These are phyloP conservation scores for Mortierella sp. DNA, from an alignment of 371 early-diverging fungal species.

Conservation along the genomic window DNA sequence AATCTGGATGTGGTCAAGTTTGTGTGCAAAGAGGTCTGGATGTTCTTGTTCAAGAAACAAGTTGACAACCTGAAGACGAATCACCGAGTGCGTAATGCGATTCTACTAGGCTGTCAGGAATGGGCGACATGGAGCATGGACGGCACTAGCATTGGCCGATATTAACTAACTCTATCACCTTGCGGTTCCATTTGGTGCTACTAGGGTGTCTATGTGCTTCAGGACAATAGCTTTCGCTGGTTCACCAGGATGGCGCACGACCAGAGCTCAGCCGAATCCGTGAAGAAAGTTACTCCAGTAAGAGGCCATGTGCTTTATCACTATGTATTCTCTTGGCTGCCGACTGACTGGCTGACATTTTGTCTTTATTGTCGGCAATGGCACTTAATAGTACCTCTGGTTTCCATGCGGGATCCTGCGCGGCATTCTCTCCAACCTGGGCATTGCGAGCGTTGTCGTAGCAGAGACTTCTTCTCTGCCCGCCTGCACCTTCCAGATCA, in stretches of 20 bases:
- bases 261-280: constrained; percentile 81
- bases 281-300: constrained; percentile 85
- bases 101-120: not conserved
- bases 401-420: constrained; percentile 96
- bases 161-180: not conserved
- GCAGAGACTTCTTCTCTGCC: constrained; percentile 91
- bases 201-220: constrained; percentile 97
- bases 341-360: not conserved
- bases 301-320: constrained; percentile 24
- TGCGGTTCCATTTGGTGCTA: not conserved
- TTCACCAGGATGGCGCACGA: constrained; percentile 90
- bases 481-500: constrained; percentile 90
- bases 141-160: not conserved
- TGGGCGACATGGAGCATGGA: not conserved
- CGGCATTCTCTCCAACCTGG: constrained; percentile 91
- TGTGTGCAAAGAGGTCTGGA: constrained; percentile 98
- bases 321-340: not conserved
- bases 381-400: constrained; percentile 80
- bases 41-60: constrained; percentile 92
- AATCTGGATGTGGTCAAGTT: constrained; percentile 96
- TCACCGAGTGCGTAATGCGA: constrained; percentile 77
- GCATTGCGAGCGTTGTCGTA: constrained; percentile 87
- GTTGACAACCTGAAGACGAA: constrained; percentile 98
- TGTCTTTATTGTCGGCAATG: not conserved
- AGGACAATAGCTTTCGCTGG: constrained; percentile 97